Evolutionary conservation across 2,329 filamentous ascomycete species (phyloP).

Genomic region (Cytospora mali): DNA sequence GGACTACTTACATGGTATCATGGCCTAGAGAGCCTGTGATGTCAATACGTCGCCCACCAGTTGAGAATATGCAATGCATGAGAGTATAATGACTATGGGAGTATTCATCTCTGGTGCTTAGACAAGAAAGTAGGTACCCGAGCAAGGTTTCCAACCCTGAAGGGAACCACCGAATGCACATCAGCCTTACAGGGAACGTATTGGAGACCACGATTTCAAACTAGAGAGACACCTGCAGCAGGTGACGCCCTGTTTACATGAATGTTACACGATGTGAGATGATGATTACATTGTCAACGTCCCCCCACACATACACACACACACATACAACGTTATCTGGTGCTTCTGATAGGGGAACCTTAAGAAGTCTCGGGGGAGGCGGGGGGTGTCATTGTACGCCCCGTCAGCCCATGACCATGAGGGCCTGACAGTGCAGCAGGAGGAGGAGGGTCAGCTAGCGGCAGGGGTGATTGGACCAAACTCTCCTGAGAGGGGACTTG

Average conservation of each 20-base stretch:
- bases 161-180: not conserved
- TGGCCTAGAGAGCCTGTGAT: not conserved
- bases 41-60: not conserved
- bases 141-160: not conserved
- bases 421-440: not conserved
- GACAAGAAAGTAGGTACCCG: not conserved
- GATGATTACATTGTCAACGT: not conserved
- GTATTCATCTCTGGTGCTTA: no score
- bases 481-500: constrained; percentile 9
- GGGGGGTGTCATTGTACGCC: not conserved
- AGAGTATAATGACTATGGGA: no score
- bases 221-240: not conserved
- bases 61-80: not conserved
- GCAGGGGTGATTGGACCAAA: not conserved
- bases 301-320: not conserved
- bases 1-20: not conserved
- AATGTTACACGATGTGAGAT: constrained; percentile 17
- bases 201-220: not conserved
- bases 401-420: constrained; percentile 6
- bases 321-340: not conserved
- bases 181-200: constrained; percentile 13
- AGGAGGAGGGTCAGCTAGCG: constrained; percentile 8
- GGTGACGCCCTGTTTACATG: constrained; percentile 6
- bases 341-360: not conserved
- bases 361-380: not conserved